Percentiles rank a stretch among this genome's conserved stretches.
Conservation (phyloP, 2,329 filamentous ascomycete genomes). For the Orbilia javanica region DNA sequence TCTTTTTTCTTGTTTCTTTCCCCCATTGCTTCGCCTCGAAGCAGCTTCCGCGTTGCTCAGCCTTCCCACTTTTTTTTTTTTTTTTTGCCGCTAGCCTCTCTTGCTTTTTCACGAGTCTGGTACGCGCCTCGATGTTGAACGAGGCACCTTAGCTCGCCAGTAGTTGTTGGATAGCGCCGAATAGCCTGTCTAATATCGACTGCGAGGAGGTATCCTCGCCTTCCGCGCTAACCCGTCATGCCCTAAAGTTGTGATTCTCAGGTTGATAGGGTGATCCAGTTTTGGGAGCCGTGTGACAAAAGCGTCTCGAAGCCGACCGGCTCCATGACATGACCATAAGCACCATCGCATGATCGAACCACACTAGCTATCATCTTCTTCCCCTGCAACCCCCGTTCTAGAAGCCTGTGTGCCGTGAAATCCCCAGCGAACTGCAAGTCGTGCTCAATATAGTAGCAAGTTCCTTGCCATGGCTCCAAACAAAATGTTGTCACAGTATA, state of each 20-base stretch:
- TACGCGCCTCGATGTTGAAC: constrained; percentile 49
- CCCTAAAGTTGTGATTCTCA: constrained; percentile 13
- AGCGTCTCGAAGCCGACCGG: constrained; percentile 20
- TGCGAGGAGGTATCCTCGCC: constrained; percentile 14
- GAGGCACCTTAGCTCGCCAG: constrained; percentile 33
- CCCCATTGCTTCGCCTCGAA: constrained; percentile 42
- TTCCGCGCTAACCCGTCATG: constrained; percentile 14
- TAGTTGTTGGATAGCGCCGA: constrained; percentile 7
- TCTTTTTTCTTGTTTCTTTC: constrained; percentile 28
- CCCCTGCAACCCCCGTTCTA: constrained; percentile 1
- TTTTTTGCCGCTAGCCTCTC: constrained; percentile 32
- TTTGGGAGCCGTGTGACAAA: constrained; percentile 16
- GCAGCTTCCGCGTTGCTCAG: constrained; percentile 20
- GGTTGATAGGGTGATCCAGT: constrained; percentile 38
- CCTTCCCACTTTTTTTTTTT: constrained; percentile 18
- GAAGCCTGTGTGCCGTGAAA: constrained; percentile 22
- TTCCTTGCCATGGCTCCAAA: constrained; percentile 34
- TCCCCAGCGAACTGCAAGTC: constrained; percentile 39
- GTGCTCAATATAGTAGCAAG: constrained; percentile 47
- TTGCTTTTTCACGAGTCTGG: constrained; percentile 32
- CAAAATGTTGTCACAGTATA: constrained; percentile 38
- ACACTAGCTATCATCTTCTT: constrained; percentile 27
- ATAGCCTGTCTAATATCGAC: constrained; percentile 34
- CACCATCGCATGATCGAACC: constrained; percentile 20
- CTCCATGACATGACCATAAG: constrained; percentile 11